Evolutionary conservation across 208 protist species (phyloP).

Genomic region (Kentomonas sorsogonicus): DNA sequence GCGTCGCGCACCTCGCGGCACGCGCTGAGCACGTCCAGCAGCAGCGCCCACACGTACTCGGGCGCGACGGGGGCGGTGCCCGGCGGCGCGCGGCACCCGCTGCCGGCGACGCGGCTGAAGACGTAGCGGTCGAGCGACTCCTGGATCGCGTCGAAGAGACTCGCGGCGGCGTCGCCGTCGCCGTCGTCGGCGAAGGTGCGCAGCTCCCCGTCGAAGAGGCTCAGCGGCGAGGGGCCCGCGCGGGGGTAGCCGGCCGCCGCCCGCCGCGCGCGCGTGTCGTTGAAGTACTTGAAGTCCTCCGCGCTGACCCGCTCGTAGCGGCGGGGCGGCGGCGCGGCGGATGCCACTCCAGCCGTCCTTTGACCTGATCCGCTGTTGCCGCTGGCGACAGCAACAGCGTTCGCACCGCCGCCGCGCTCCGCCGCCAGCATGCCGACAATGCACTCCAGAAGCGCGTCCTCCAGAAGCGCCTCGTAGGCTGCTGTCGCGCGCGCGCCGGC

Average conservation of each 20-base stretch:
- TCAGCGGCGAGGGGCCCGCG: too few relatives aligned
- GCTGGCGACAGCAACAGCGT: neutral
- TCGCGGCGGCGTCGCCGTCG: slow-evolving; percentile 24
- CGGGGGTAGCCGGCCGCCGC: neutral
- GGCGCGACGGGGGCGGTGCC: slow-evolving; percentile 27
- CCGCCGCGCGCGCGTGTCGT: neutral
- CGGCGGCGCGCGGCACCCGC: slow-evolving; percentile 4
- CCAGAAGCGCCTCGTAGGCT: slow-evolving; percentile 17
- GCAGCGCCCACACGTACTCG: slow-evolving; percentile 51
- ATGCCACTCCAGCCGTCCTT: neutral
- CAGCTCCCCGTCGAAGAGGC: slow-evolving; percentile 38
- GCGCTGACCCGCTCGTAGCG: slow-evolving; percentile 40
- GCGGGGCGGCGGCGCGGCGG: slow-evolving; percentile 2
- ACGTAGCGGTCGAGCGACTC: slow-evolving; percentile 68
- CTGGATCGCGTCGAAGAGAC: slow-evolving; percentile 44
- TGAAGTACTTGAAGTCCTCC: slow-evolving; percentile 24
- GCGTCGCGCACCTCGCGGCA: slow-evolving; percentile 49
- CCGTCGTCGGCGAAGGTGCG: slow-evolving; percentile 31
- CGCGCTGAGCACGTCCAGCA: slow-evolving; percentile 57
- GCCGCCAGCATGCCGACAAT: slow-evolving; percentile 23
- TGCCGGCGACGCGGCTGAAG: slow-evolving; percentile 31
- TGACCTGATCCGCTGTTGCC: slow-evolving; percentile 9
- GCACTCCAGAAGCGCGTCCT: slow-evolving; percentile 22
- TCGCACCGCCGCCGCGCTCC: neutral
- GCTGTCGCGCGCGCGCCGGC: neutral